These are phyloP conservation scores for Venturia nashicola DNA, from an alignment of 2,329 filamentous ascomycete species.

Conservation along the genomic window DNA sequence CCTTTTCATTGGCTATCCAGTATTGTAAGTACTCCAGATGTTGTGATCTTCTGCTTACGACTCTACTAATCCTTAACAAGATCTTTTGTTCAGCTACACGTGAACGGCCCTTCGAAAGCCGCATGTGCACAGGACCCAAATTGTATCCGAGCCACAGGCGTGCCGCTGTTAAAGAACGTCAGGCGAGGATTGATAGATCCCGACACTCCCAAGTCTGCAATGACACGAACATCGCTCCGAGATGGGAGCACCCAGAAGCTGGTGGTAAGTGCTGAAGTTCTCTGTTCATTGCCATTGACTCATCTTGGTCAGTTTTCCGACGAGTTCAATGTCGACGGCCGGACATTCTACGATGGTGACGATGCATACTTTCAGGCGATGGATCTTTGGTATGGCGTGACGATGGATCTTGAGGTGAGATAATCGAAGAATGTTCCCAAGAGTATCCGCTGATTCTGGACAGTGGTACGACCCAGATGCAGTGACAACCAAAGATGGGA, in stretches of 20 bases:
- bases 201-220: constrained; percentile 48
- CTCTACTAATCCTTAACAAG: constrained; percentile 37
- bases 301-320: constrained; percentile 45
- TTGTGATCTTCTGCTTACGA: constrained; percentile 32
- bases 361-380: constrained; percentile 57
- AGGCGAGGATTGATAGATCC: constrained; percentile 52
- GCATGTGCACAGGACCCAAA: constrained; percentile 29
- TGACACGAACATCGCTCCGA: constrained; percentile 38
- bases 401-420: constrained; percentile 51
- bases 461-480: constrained; percentile 62
- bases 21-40: constrained; percentile 42
- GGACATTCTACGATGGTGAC: constrained; percentile 59
- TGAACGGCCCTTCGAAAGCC: constrained; percentile 1
- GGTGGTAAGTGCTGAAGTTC: constrained; percentile 33
- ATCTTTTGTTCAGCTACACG: constrained; percentile 14
- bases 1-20: constrained; percentile 57
- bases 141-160: constrained; percentile 38
- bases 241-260: constrained; percentile 51
- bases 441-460: constrained; percentile 9
- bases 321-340: constrained; percentile 55
- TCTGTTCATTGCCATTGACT: constrained; percentile 7
- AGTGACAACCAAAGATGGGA: constrained; percentile 48
- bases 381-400: constrained; percentile 62
- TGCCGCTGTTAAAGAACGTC: constrained; percentile 46
- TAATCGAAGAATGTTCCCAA: too few species aligned